A percentile compares a stretch with the other conserved stretches of the same genome.
phyloP scores from a whole-genome alignment of 2,329 filamentous ascomycete species.

The Parafenestella ontariensis region DNA sequence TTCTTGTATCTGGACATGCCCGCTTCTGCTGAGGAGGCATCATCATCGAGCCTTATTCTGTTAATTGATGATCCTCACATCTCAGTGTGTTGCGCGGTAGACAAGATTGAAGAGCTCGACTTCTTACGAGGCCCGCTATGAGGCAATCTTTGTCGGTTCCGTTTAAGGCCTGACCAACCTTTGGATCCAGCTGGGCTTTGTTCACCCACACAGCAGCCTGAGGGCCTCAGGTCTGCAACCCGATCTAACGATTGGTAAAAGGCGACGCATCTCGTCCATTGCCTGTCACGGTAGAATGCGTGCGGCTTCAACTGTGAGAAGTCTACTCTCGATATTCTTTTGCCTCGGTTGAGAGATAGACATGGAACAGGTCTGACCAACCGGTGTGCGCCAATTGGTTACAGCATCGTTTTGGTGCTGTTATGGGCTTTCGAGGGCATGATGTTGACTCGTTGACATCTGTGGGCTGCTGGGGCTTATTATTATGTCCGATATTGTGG shows the following conservation, averaged over 20 bases:
- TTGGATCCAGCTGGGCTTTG: too few species aligned
- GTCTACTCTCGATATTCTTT: not conserved
- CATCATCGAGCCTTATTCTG: not conserved
- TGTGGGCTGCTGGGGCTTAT: constrained; percentile 4
- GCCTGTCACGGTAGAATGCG: constrained; percentile 5
- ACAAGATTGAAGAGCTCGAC: not conserved
- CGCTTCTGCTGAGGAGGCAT: not conserved
- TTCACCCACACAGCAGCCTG: too few species aligned
- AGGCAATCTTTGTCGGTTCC: too few species aligned
- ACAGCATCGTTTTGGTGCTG: constrained; percentile 8
- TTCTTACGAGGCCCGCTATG: not conserved
- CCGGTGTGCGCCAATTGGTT: constrained; percentile 21
- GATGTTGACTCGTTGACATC: constrained; percentile 4
- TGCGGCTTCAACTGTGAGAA: constrained; percentile 1
- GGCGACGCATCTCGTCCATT: constrained; percentile 9
- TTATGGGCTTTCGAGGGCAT: constrained; percentile 7
- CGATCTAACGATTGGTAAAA: not conserved
- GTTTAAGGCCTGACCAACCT: not conserved
- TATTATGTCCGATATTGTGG: constrained; percentile 12
- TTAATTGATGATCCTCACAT: not conserved
- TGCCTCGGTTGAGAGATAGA: not conserved
- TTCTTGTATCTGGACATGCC: not conserved
- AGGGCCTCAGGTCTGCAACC: too few species aligned
- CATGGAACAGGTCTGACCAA: constrained; percentile 22
- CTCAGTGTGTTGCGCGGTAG: not conserved